Evolutionary conservation across 2,329 filamentous ascomycete genomes (phyloP).

Genomic region (Fonsecaea erecta): DNA sequence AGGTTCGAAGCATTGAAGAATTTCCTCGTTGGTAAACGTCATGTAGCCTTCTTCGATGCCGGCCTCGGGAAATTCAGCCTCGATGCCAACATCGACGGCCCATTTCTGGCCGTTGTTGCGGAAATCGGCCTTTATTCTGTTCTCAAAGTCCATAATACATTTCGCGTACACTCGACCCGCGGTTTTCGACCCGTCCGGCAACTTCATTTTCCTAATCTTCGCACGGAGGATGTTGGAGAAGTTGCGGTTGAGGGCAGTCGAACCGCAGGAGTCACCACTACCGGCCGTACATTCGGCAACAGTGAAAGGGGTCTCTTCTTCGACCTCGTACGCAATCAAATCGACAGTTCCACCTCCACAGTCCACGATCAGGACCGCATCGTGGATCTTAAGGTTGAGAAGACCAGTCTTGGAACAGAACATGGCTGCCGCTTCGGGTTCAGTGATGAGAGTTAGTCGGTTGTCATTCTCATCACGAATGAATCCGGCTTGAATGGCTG

Average conservation of each 20-base stretch:
- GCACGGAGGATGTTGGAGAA: conserved; percentile 97
- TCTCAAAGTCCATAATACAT: conserved; percentile 99
- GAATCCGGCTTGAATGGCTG: conserved; percentile 96
- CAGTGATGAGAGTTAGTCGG: conserved; percentile 88
- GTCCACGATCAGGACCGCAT: conserved; percentile 97
- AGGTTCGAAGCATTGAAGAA: conserved; percentile 97
- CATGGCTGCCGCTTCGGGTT: conserved; percentile 94
- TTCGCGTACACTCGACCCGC: conserved; percentile 98
- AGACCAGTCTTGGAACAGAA: conserved; percentile 98
- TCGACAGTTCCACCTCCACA: conserved; percentile 98
- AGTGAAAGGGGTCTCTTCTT: conserved; percentile 95
- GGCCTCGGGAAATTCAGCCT: conserved; percentile 96
- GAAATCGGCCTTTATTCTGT: conserved; percentile 99
- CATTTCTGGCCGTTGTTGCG: conserved; percentile 98
- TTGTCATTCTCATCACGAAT: conserved; percentile 97
- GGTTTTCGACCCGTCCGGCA: conserved; percentile 94
- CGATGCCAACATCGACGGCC: conserved; percentile 98
- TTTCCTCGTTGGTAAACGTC: conserved; percentile 99
- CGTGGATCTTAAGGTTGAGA: conserved; percentile 95
- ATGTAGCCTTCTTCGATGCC: conserved; percentile 99
- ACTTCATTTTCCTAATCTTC: conserved; percentile 99
- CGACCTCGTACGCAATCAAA: conserved; percentile 97
- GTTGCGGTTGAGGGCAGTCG: conserved; percentile 96
- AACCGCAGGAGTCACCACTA: conserved; percentile 96
- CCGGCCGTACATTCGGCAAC: conserved; percentile 97